phyloP scores from a whole-genome alignment of 805 yeast genomes.

The Pichia gijzeniarum region DNA sequence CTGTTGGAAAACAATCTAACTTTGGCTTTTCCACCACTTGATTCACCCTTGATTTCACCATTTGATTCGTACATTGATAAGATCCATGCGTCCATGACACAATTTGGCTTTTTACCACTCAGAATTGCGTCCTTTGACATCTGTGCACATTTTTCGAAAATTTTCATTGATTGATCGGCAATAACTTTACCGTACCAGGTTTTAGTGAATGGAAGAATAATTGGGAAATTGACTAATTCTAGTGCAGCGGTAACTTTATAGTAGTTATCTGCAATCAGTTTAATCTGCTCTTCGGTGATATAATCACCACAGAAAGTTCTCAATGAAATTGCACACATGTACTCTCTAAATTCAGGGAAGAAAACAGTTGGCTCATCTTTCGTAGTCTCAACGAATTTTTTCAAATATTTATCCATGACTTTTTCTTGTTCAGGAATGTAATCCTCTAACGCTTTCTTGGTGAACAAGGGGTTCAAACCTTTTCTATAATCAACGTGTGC shows the following conservation, averaged over 20 bases:
- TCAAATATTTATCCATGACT: slow-evolving; percentile 77
- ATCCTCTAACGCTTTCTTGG: slow-evolving; percentile 71
- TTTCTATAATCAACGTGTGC: slow-evolving; percentile 91
- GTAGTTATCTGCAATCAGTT: slow-evolving; percentile 86
- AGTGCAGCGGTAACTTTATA: slow-evolving; percentile 90
- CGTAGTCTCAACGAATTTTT: slow-evolving; percentile 51
- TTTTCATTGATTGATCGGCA: slow-evolving; percentile 90
- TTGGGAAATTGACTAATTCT: slow-evolving; percentile 96
- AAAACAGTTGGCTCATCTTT: slow-evolving; percentile 61
- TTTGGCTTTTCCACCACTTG: slow-evolving; percentile 41
- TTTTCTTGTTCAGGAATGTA: slow-evolving; percentile 82
- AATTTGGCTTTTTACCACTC: slow-evolving; percentile 68
- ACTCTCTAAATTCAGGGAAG: slow-evolving; percentile 92
- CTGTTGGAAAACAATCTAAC: slow-evolving; percentile 80
- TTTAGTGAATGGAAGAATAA: slow-evolving; percentile 91
- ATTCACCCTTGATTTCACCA: slow-evolving; percentile 31
- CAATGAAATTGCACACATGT: slow-evolving; percentile 89
- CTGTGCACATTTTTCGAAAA: slow-evolving; percentile 83
- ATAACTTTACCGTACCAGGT: slow-evolving; percentile 96
- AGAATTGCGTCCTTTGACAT: slow-evolving; percentile 77
- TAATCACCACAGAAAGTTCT: slow-evolving; percentile 95
- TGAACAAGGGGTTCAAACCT: slow-evolving; percentile 83
- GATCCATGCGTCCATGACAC: slow-evolving; percentile 97
- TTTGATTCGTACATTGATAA: slow-evolving; percentile 53
- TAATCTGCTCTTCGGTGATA: slow-evolving; percentile 86